Percentiles rank a stretch among this genome's conserved stretches.
Conservation (phyloP, 371 early-diverging fungal species). For the Mortierella polycephala region DNA sequence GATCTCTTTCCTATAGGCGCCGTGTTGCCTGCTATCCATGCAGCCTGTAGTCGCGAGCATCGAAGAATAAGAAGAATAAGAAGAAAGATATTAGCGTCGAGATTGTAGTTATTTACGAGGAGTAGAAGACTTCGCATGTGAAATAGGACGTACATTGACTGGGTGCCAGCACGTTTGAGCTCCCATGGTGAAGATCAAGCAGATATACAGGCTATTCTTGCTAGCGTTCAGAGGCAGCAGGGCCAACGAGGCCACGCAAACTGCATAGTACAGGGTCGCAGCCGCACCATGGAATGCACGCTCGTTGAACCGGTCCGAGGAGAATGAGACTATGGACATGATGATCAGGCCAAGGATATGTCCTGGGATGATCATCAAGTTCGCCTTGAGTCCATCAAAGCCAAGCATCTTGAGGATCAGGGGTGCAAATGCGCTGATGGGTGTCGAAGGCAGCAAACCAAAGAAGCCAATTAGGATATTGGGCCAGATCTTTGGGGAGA, state of each 20-base stretch:
- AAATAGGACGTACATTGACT: slow-evolving; percentile 53
- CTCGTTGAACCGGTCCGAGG: slow-evolving; percentile 59
- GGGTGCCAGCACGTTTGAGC: slow-evolving; percentile 59
- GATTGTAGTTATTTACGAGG: not conserved
- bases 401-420: slow-evolving; percentile 62
- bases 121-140: not conserved
- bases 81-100: not conserved
- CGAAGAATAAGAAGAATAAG: not conserved
- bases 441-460: slow-evolving; percentile 57
- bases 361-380: slow-evolving; percentile 63
- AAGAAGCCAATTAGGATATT: slow-evolving; percentile 56
- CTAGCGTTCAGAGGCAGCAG: slow-evolving; percentile 54
- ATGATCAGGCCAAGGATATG: slow-evolving; percentile 54
- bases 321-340: slow-evolving; percentile 57
- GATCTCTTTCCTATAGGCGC: slow-evolving; percentile 63
- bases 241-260: slow-evolving; percentile 56
- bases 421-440: slow-evolving; percentile 60
- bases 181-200: slow-evolving; percentile 51
- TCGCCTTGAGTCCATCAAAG: slow-evolving; percentile 58
- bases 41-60: slow-evolving; percentile 31
- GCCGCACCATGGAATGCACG: slow-evolving; percentile 57
- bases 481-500: slow-evolving; percentile 57
- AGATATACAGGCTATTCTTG: slow-evolving; percentile 57
- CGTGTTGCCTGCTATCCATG: slow-evolving; percentile 64
- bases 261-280: slow-evolving; percentile 54